Percentiles rank a stretch among this genome's conserved stretches.
phyloP scores from a whole-genome alignment of 2,329 filamentous ascomycete species.

The Cercospora sp. region DNA sequence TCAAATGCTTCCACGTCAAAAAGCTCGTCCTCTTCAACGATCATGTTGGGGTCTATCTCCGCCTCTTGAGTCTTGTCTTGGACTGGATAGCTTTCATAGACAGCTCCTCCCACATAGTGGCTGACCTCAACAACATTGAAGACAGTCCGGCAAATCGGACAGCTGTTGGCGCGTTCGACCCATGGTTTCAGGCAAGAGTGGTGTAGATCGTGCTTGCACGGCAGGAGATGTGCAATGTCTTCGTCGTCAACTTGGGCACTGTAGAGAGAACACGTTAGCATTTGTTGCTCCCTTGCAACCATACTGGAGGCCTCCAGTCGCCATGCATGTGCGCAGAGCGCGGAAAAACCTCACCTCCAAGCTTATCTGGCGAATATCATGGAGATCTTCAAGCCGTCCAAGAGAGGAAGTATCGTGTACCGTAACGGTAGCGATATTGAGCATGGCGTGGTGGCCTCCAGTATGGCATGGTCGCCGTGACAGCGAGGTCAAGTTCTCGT shows the following conservation, averaged over 20 bases:
- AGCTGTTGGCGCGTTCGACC: conserved; percentile 96
- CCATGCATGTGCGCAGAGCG: conserved; percentile 32
- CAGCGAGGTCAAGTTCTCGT: conserved; percentile 26
- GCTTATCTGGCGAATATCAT: conserved; percentile 43
- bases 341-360: conserved; percentile 43
- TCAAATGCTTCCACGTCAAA: conserved; percentile 61
- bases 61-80: conserved; percentile 85
- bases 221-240: conserved; percentile 62
- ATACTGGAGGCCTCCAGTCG: conserved; percentile 38
- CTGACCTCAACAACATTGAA: conserved; percentile 91
- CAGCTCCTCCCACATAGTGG: conserved; percentile 67
- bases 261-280: conserved; percentile 31
- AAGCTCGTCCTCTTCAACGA: conserved; percentile 61
- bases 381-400: conserved; percentile 43
- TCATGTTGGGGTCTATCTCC: conserved; percentile 80
- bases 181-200: conserved; percentile 90
- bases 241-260: conserved; percentile 49
- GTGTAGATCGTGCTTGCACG: conserved; percentile 90
- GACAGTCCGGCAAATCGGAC: conserved; percentile 88
- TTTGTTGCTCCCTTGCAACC: conserved; percentile 8
- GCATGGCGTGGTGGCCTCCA: conserved; percentile 35
- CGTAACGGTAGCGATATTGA: conserved; percentile 28
- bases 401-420: conserved; percentile 39
- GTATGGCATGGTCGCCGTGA: conserved; percentile 31
- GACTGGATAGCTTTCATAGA: conserved; percentile 63